Evolutionary conservation across 2,329 filamentous ascomycete genomes (phyloP), one percentile per base, ranked within the genome.

Genomic region (Aschersonia sp.): DNA sequence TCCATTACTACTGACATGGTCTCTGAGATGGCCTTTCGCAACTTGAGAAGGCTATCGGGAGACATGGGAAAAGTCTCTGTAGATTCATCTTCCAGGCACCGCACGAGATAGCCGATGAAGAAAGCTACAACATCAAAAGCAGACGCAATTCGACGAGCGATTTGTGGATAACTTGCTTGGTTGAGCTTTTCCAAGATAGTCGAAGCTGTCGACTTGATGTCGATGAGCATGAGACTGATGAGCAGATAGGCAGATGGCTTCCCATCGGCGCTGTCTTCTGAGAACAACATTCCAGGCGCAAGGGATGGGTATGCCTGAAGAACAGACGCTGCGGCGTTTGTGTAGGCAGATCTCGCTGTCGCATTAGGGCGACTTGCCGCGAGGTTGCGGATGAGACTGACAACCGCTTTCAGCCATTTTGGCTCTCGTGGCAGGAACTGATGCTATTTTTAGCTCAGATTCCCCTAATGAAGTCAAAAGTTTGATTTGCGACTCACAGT

Each of bases 151-250:
- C 79, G 71, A 14, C 66, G 64, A 1, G 79, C 72, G 6, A 63
- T 69, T 12, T 60, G 55, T 2, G 63, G 58, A 55, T 85, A 83
- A 2, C 66, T 63, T 1, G 71, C 64, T 30, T 65, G 70, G 56
- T 80, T 79, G 48, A 83, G 70, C 47, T 75, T 68, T 42, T 71
- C 67, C 2, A 84, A 66, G 1, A 85, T 67, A 3, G 71, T 66
- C 1, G 82, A 81, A 30, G 79, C 68, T 1, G 78, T 78, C 10
- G 80, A 74, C 41, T 78, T 73, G 30, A 85, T 68, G 57, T 85
- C 81, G 49, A 83, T 76, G 35, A 83, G 70, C 6, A 83, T 57
- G n/a, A 83, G 70, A 53, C 75, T 81, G 47, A 83, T 61, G 49
- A 85, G 70, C 4, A 84, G 65, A 55, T 79, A 83, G 1, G 76